Evolutionary conservation across 2,329 filamentous ascomycete genomes (phyloP), one percentile per base, ranked within the genome.

Genomic region (Torrubiellomyces zombiae): DNA sequence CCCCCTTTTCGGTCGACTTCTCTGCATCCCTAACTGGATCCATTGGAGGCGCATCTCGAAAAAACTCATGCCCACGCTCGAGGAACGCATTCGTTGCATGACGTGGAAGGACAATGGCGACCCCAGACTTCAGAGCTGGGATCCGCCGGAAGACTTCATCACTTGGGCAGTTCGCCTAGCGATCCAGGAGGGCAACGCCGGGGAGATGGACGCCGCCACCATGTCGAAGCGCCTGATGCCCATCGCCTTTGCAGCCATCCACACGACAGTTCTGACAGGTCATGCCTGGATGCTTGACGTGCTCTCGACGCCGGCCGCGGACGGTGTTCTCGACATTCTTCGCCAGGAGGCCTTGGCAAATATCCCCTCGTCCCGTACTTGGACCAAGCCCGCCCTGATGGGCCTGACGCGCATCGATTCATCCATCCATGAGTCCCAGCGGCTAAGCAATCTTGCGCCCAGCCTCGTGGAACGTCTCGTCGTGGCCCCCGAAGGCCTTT

Each of bases 201-300:
- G 39, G 7, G 62, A 70, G 28, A 49, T 65, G 13, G 44, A 58
- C 14, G 53, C 64, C 0, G 38, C 47, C 3, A 50, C 53, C 20
- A 55, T 72, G 10, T 59, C 62, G 2, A 55, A 60, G 31, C 51
- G 60, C 9, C 41, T 71, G 5, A 44, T 72, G 18, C 60, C 64
- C 1, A 47, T 72, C 21, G 60, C 69, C 37, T 69, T 71, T 30
- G 66, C 64, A 3, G 58, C 63, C 11, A 66, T 69, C 14, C 65
- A 71, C 42, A 71, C 66, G 2, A 68, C 66, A 0, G 53, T 58
- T 6, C 36, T 68, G 9, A 67, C 64, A 0, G 54, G 56, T 3
- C 56, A 59, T 22, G 54, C 53, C 17, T 44, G 55, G 16, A 36
- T 65, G 25, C 37, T 65, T 7, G 60, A 67, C 29, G 37, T 67